Evolutionary conservation across 495 filamentous ascomycete species (phyloP), one percentile per base, ranked within the genome.

Genomic region (Daldinia loculata): DNA sequence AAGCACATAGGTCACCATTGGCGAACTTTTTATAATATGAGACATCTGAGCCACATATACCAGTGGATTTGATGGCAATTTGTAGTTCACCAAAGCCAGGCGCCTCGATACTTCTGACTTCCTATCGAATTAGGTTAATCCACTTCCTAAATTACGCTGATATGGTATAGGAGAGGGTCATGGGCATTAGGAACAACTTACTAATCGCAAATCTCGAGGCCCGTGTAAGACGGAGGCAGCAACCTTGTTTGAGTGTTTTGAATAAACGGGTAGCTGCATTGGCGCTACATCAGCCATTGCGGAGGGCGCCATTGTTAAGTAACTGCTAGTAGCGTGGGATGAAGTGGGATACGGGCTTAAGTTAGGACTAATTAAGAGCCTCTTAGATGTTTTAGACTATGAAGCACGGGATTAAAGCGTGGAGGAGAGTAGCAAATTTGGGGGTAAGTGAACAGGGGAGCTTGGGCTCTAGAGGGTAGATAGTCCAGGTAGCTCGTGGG

Each of bases 1-100:
- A 90, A 27, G 91, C 88, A 63, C 90, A 87, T 77, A 95, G 90
- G 78, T 92, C 90, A 59, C 92, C 92, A 74, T 94, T 94, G 77
- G 90, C 90, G 73, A 91, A 92, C 79, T 94, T 91, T 71, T 85
- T 89, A 83, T 93, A 95, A 83, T 95, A 95, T 74, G 91, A 90
- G 6, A 94, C 86, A 80, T 95, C 92, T 3, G 91, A 93, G 70
- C 92, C 92, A 78, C 92, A 94, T 76, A 95, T 88, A 32, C 91
- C 91, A 1, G 92, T 94, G 22, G 90, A 88, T 76, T 86, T 87
- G 74, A 94, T 83, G 71, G 89, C 84, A 71, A 94, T 84, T 81
- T 94, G 92, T 56, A 94, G 85, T 71, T 94, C 89, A 15, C 81
- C 84, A 63, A 70, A 27, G 8, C 77, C 75, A 9, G 85, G 85